Conservation (phyloP, 2,329 filamentous ascomycete species). For the Fusarium continuum region DNA sequence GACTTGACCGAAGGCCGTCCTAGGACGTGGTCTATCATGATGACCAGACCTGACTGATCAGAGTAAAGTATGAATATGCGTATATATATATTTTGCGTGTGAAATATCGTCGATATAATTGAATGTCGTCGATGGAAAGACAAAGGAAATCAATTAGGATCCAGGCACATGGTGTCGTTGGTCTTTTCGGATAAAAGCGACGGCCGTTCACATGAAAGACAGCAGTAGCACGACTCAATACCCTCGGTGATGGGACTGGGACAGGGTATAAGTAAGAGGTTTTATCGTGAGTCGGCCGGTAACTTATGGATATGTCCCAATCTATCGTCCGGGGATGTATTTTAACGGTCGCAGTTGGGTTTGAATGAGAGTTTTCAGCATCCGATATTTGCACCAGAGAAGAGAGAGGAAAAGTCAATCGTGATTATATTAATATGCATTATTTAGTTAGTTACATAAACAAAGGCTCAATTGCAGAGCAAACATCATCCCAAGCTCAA, state of each 20-base stretch:
- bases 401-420: not conserved
- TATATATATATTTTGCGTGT: too few species aligned
- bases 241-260: constrained; percentile 29
- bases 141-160: constrained; percentile 19
- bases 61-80: not conserved
- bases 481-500: constrained; percentile 21
- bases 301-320: constrained; percentile 2
- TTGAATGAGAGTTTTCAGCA: not conserved
- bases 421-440: too few species aligned
- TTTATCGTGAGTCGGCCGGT: constrained; percentile 11
- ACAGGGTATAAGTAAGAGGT: constrained; percentile 10
- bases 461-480: constrained; percentile 3
- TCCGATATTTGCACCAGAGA: not conserved
- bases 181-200: constrained; percentile 15
- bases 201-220: constrained; percentile 41
- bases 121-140: not conserved
- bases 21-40: constrained; percentile 85
- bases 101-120: too few species aligned
- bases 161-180: constrained; percentile 31
- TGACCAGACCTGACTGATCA: constrained; percentile 5
- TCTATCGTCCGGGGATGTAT: not conserved
- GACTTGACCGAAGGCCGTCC: constrained; percentile 92
- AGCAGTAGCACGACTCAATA: constrained; percentile 15
- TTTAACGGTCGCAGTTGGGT: not conserved
- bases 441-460: not conserved